Base-by-base conservation (phyloP, 257 asterid species). In the Solanum pennellii region DNA sequence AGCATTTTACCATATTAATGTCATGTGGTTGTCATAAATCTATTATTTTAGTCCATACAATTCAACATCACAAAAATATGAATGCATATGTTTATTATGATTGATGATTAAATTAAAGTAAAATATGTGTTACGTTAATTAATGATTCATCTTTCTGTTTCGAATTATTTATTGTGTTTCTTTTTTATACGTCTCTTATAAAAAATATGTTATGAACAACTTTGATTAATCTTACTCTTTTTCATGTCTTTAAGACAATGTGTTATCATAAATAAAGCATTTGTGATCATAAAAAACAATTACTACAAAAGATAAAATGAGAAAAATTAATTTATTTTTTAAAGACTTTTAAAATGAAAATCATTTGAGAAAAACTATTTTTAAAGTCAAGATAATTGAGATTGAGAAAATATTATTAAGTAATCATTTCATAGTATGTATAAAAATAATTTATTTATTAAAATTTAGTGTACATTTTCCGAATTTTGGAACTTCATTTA, bases 41-140 rank as follows among this genome's bases (percentile, higher is more conserved):
- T 74, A 73, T 16, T 3, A 45, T 33, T 71, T 31, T 74, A 74
- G 82, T 74, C 31, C 82, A 74, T 74, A 74, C n/a, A 74, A 74
- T 37, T 74, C 16, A 74, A 74, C 80, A 72, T 31, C 47, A 71
- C 75, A 8, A 7, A 71, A 69, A 13, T 14, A 13, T 6, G 39
- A 27, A 35, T 72, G 27, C 47, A 72, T 9, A 16, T 9, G 80
- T 33, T 15, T 71, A 31, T 71, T 25, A 71, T 31, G n/a, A 31
- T 3, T 71, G 77, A 71, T 69, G 44, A 31, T 69, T 31, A 71
- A 68, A 71, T 71, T 69, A 69, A 69, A 69, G 76, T 7, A 15
- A 33, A 33, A 33, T 35, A 5, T 72, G 15, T 33, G 25, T 35
- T 15, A 49, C 9, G 59, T 49, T 72, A 33, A 9, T 71, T 71